Evolutionary conservation across 2,329 filamentous ascomycete species (phyloP).

Genomic region (Fragosphaeria purpurea): DNA sequence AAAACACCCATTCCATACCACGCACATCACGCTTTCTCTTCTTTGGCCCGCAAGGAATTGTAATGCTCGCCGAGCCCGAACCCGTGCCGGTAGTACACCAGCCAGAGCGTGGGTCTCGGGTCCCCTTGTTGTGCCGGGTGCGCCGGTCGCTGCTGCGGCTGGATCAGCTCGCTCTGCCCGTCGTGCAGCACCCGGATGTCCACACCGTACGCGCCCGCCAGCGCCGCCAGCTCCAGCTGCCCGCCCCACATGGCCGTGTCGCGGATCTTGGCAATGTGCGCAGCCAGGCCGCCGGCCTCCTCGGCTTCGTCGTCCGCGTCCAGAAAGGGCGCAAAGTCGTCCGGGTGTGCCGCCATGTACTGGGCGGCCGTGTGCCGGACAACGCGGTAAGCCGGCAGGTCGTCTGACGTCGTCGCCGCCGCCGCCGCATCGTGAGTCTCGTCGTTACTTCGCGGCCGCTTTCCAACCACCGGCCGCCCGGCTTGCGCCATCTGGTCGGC

Average conservation of each 20-base stretch:
- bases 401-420: slow-evolving; percentile 19
- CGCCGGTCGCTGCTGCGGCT: slow-evolving; percentile 29
- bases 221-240: slow-evolving; percentile 76
- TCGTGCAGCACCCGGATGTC: slow-evolving; percentile 81
- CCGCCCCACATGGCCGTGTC: slow-evolving; percentile 95
- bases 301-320: slow-evolving; percentile 3
- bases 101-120: slow-evolving; percentile 59
- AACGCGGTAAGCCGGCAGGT: slow-evolving; percentile 44
- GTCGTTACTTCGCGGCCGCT: no score
- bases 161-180: slow-evolving; percentile 68
- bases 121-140: slow-evolving; percentile 21
- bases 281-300: slow-evolving; percentile 66
- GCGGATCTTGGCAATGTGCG: slow-evolving; percentile 65
- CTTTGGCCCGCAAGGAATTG: slow-evolving; percentile 61
- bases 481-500: slow-evolving; percentile 65
- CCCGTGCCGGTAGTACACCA: slow-evolving; percentile 90
- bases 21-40: neutral
- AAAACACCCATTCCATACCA: no score
- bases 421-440: slow-evolving; percentile 6
- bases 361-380: slow-evolving; percentile 63
- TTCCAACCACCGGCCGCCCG: slow-evolving; percentile 30
- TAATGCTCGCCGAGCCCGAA: slow-evolving; percentile 96
- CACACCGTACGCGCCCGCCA: slow-evolving; percentile 70
- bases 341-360: slow-evolving; percentile 63
- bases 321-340: slow-evolving; percentile 72